A percentile compares a stretch with the other conserved stretches of the same genome.
These are phyloP conservation scores for Conidiobolus incongruus DNA, from an alignment of 371 early-diverging fungal species.

Conservation along the genomic window DNA sequence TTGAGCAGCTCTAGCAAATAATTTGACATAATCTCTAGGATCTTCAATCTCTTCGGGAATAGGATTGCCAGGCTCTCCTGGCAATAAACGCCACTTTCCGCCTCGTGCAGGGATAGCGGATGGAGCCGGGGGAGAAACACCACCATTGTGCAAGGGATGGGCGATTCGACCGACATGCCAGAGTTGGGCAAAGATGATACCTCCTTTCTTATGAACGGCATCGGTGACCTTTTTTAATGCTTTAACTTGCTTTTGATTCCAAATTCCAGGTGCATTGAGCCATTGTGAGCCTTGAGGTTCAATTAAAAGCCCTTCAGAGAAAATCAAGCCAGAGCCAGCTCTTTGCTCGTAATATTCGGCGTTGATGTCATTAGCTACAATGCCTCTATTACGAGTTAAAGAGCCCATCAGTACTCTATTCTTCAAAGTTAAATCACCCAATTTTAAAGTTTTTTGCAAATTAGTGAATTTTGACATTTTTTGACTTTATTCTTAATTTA, in stretches of 20 bases:
- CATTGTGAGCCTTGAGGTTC: constrained; percentile 44
- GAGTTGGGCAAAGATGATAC: constrained; percentile 42
- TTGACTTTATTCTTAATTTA: no score
- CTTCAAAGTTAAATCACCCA: constrained; percentile 10
- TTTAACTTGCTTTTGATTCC: constrained; percentile 45
- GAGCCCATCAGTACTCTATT: constrained; percentile 30
- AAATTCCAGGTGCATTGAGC: constrained; percentile 52
- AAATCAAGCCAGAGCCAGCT: constrained; percentile 34
- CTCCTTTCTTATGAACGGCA: constrained; percentile 32
- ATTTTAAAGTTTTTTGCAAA: not conserved
- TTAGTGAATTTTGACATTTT: not conserved
- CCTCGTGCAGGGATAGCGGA: constrained; percentile 18
- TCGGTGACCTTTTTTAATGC: constrained; percentile 29
- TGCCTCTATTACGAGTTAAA: constrained; percentile 18
- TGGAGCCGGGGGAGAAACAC: constrained; percentile 9
- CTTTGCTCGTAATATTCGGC: constrained; percentile 30
- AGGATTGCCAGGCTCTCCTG: constrained; percentile 9
- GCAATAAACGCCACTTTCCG: constrained; percentile 13
- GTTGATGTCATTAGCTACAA: constrained; percentile 15
- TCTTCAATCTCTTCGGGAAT: constrained; percentile 24
- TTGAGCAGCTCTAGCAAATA: not conserved
- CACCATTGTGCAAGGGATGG: not conserved
- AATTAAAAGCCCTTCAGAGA: constrained; percentile 68
- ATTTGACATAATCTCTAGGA: constrained; percentile 11
- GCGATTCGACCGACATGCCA: constrained; percentile 50